These are phyloP conservation scores for Effrenium voratum DNA, from an alignment of 73 alveolate species.

Conservation along the genomic window DNA sequence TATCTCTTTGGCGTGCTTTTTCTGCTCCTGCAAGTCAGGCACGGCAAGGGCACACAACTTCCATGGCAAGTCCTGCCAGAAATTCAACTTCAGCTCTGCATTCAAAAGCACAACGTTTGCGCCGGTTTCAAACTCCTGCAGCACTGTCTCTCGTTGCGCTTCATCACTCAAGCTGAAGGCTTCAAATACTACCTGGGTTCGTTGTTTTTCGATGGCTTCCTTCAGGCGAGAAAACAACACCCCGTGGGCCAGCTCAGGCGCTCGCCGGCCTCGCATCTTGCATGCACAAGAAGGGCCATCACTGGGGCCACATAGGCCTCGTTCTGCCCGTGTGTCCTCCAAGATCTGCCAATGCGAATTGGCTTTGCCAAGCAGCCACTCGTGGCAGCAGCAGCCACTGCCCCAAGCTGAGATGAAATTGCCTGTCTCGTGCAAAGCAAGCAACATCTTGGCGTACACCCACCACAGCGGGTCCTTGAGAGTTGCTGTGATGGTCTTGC, in stretches of 20 bases:
- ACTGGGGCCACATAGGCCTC: background rate
- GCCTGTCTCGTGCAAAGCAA: background rate
- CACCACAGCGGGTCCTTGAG: background rate
- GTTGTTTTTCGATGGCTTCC: background rate
- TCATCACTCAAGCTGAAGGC: background rate
- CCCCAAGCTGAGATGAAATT: slow-evolving; percentile 14
- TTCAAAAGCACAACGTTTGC: background rate
- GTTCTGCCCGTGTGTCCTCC: too few relatives aligned
- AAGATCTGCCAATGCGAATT: background rate
- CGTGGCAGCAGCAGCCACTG: slow-evolving; percentile 6
- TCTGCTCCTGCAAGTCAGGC: background rate
- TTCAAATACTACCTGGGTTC: background rate
- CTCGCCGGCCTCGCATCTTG: background rate
- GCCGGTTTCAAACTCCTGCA: background rate
- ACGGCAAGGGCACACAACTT: background rate
- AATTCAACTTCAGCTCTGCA: background rate
- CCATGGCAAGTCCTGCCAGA: slow-evolving; percentile 15
- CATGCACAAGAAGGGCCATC: background rate
- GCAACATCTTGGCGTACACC: background rate
- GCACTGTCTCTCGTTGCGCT: background rate
- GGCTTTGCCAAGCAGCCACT: background rate
- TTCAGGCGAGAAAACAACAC: background rate
- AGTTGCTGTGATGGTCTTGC: background rate
- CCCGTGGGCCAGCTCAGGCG: slow-evolving; percentile 10
- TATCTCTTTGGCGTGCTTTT: background rate